These are phyloP conservation scores for Lentinula detonsa DNA, from an alignment of 768 basidiomycete species.

Conservation along the genomic window DNA sequence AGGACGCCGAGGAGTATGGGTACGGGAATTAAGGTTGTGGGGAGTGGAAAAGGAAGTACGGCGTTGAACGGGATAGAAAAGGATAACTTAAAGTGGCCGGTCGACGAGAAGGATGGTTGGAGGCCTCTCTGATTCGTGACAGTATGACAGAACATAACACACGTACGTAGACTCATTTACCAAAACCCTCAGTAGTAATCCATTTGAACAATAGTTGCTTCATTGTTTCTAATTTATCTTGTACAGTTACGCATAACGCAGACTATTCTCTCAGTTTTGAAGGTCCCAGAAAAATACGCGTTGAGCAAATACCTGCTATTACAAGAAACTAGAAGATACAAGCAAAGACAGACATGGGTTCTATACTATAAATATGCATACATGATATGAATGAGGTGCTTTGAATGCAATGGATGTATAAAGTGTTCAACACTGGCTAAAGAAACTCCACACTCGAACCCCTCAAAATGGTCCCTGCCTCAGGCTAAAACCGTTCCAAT, in stretches of 20 bases:
- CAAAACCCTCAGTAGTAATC: background rate
- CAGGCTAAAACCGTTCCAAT: background rate
- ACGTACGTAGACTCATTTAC: background rate
- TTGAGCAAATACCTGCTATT: background rate
- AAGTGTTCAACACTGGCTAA: background rate
- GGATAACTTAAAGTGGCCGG: slow-evolving; percentile 59
- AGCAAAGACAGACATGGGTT: background rate
- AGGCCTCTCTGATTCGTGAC: slow-evolving; percentile 24
- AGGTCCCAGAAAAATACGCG: too few relatives aligned
- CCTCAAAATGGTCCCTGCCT: background rate
- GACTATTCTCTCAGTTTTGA: background rate
- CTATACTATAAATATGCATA: slow-evolving; percentile 5
- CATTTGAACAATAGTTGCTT: background rate
- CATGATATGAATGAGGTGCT: slow-evolving; percentile 1
- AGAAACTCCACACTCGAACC: background rate
- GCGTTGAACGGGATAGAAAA: slow-evolving; percentile 22
- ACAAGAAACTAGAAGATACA: background rate
- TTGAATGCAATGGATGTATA: background rate
- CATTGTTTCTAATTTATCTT: background rate
- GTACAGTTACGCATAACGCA: background rate
- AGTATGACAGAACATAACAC: too few relatives aligned
- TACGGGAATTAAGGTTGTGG: slow-evolving; percentile 10
- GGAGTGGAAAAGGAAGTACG: background rate
- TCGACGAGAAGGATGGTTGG: slow-evolving; percentile 54
- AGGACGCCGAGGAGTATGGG: slow-evolving; percentile 1